Evolutionary conservation across 495 filamentous ascomycete species (phyloP), one percentile per base, ranked within the genome.

Genomic region (Aspergillus incahuasiensis): DNA sequence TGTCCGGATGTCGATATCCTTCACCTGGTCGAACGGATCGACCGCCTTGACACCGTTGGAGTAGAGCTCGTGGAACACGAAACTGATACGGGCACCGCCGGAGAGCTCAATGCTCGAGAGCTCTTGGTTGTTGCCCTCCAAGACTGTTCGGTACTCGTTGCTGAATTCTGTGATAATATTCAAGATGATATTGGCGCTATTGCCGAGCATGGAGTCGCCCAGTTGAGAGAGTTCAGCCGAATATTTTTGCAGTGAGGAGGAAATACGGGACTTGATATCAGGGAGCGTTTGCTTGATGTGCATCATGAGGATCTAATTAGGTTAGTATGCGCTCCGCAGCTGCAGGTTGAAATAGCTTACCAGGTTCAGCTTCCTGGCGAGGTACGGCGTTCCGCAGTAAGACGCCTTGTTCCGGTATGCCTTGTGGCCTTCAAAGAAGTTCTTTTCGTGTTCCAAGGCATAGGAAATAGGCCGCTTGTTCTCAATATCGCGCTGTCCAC

Each of bases 271-370:
- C 72, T 97, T 99, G 78, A 99, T 99, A 68, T 99, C 94, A 22
- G 94, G 94, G 11, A 99, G 82, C 6, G 94, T 99, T 77, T 99
- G 94, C 74, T 99, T 99, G 78, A 99, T 99, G 78, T 99, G 94
- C 94, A 97, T 99, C 94, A 97, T 97, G 56, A 99, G 82, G 71
- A 99, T 97, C 85, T 88, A 71, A 21, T 15, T 50, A 22, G 9
- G 47, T 52, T 54, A 58, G 53, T n/a, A 41, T n/a, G 53, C 43
- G 46, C 12, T 16, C n/a, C 24, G 5, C 12, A 12, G 6, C 28
- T 11, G 7, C 35, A 9, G 13, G n/a, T n/a, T n/a, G 7, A 7
- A 18, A 15, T 50, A 39, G 54, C 81, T 30, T 74, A 88, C 85
- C 70, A 98, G 79, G 70, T 99, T 99, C 53, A 99, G 79, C 73